Evolutionary conservation across 2,329 filamentous ascomycete genomes (phyloP), one percentile per base, ranked within the genome.

Genomic region (Blastomyces percursus): DNA sequence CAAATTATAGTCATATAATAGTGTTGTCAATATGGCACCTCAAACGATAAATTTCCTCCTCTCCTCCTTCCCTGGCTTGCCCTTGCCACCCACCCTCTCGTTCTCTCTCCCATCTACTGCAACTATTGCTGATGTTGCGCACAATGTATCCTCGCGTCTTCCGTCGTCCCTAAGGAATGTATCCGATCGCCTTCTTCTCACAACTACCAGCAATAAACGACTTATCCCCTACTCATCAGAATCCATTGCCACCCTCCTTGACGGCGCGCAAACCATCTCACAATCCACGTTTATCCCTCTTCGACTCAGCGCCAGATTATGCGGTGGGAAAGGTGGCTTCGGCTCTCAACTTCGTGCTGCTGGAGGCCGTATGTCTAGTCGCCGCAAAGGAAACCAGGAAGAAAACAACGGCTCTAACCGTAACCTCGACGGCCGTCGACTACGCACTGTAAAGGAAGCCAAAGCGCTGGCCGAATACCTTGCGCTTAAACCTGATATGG

Each of bases 351-450:
- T 99, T 46, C 90, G 95, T 72, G 94, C 95, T 0, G 94, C 94
- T 2, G 94, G 95, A 72, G 94, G 95, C 50, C 93, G 95, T 78
- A 99, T 99, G 94, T 96, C 91, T 2, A 93, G 90, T n/a, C 85
- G 86, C 69, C 95, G 95, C 79, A 94, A 93, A 81, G 87, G 87
- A 71, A 87, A 87, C 62, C 85, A 89, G 69, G 87, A 85, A 61
- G 91, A 96, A 46, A 87, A 91, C 65, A 93, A 95, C 71, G 92
- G 86, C 30, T 96, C 92, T 2, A 96, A 90, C 72, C 86, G 94
- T 66, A 99, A 97, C 68, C 81, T 99, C 1, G 94, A 97, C 70
- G 94, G 94, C 0, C 86, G 94, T 27, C 84, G 94, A 62, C 75
- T 99, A 62, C 86, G 95, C 59, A 97, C 94, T 1, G 90, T 97